Conservation (phyloP, 2,329 filamentous ascomycete species). For the Trichoderma citrinoviride region DNA sequence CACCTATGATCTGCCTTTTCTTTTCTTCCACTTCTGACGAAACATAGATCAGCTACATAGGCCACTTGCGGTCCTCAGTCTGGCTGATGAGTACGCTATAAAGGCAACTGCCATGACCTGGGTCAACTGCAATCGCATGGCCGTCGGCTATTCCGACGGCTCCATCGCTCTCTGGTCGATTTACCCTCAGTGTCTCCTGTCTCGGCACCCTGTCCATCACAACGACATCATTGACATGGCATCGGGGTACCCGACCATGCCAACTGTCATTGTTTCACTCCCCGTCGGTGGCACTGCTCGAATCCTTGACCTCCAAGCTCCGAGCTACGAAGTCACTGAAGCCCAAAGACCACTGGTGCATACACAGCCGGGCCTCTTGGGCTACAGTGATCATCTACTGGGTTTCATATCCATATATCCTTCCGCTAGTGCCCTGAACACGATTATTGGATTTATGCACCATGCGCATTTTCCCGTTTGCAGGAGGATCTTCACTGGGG, state of each 20-base stretch:
- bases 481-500: conserved; percentile 51
- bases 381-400: conserved; percentile 55
- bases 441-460: conserved; percentile 53
- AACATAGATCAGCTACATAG: conserved; percentile 44
- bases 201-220: conserved; percentile 53
- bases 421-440: conserved; percentile 52
- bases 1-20: not conserved
- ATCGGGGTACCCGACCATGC: conserved; percentile 55
- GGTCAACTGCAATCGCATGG: conserved; percentile 54
- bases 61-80: conserved; percentile 44
- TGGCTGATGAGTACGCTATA: conserved; percentile 47
- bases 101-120: conserved; percentile 54
- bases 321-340: conserved; percentile 53
- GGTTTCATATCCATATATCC: conserved; percentile 55
- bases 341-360: conserved; percentile 50
- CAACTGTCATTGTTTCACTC: conserved; percentile 54
- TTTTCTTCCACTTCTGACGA: conserved; percentile 27
- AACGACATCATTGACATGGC: conserved; percentile 54
- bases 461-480: conserved; percentile 52
- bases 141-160: conserved; percentile 55
- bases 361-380: conserved; percentile 53
- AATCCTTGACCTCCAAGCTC: conserved; percentile 52
- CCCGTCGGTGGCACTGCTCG: conserved; percentile 54
- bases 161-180: conserved; percentile 57
- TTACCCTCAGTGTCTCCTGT: conserved; percentile 47